Base-by-base conservation (phyloP, 2,329 filamentous ascomycete species). In the Beauveria sp. region DNA sequence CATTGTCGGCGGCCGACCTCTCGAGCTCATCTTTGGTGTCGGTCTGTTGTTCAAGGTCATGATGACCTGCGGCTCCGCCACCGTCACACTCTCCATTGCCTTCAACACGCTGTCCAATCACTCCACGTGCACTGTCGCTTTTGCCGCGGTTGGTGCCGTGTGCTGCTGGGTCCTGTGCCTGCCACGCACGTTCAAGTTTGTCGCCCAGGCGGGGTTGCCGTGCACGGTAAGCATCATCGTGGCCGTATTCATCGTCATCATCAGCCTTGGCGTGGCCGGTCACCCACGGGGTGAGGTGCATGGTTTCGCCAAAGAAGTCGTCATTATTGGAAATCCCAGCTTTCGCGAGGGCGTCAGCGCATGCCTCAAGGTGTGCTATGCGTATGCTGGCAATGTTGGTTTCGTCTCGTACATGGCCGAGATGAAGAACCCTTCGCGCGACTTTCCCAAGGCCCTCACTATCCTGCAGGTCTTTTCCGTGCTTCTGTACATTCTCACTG, bases 41-140 rank as follows among this genome's bases (percentile, higher is more conserved):
- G 88, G 88, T 78, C 87, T 90, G 70, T 70, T 90, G 14, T 71
- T 90, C 66, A 89, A 90, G 76, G 88, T 90, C 69, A 88, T 85
- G 56, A 88, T 88, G 73, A 89, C 89, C 62, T 81, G 84, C 74
- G 85, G 83, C 49, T 80, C 88, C 63, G 86, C 88, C 68, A 86
- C 84, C 67, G 77, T 89, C 55, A 84, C 85, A 3, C 84, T 87
- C 52, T 83, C 86, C 49, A 83, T 88, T 67, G 88, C 87, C 68
- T 79, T 89, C 67, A 89, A 89, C 75, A 88, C 86, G 55, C 86
- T 89, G 71, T 83, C 81, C 12, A 76, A 78, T 61, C 82, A 87
- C 69, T 77, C 78, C 6, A 67, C 86, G 8, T 90, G 88, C 75
- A 89, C 87, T 1, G 83, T 90, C 62, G 81, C 79, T 42, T 90